A percentile compares a stretch with the other conserved stretches of the same genome.
phyloP scores from a whole-genome alignment of 768 basidiomycete genomes.

The Hygrocybe coccinea region DNA sequence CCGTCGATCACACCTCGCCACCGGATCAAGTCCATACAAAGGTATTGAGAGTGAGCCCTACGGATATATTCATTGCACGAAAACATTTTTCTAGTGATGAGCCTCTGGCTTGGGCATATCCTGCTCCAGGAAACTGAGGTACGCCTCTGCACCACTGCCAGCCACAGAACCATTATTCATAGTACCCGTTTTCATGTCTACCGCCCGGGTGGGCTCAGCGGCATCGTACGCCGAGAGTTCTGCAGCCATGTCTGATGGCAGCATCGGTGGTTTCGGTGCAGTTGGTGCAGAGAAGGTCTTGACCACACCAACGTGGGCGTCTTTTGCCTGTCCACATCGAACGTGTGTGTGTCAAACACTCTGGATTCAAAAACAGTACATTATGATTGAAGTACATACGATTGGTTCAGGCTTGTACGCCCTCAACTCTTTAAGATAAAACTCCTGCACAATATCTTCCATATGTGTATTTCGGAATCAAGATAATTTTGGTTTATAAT shows the following conservation, averaged over 20 bases:
- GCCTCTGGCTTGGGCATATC: slow-evolving; percentile 45
- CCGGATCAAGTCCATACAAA: not conserved
- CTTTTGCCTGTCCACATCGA: slow-evolving; percentile 59
- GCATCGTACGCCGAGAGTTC: slow-evolving; percentile 85
- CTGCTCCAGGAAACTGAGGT: slow-evolving; percentile 75
- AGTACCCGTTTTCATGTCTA: slow-evolving; percentile 31
- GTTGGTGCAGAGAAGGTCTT: slow-evolving; percentile 76
- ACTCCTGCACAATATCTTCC: slow-evolving; percentile 85
- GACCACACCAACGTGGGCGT: slow-evolving; percentile 84
- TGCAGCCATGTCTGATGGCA: slow-evolving; percentile 81
- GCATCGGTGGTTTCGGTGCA: slow-evolving; percentile 64
- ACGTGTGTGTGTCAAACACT: not conserved
- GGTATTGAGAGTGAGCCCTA: not conserved
- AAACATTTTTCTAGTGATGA: slow-evolving; percentile 22
- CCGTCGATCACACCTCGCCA: not conserved
- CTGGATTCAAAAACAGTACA: not conserved
- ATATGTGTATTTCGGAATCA: slow-evolving; percentile 33
- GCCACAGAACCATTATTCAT: slow-evolving; percentile 37
- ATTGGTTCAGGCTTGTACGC: slow-evolving; percentile 72
- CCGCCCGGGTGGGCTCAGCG: slow-evolving; percentile 59
- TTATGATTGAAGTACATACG: slow-evolving; percentile 45
- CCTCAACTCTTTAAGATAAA: slow-evolving; percentile 88
- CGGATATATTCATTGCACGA: not conserved
- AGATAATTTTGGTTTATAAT: not conserved
- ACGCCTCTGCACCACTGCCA: slow-evolving; percentile 64